These are phyloP conservation scores for Heterobasidion parviporum DNA, from an alignment of 1,284 basidiomycete genomes.

Conservation along the genomic window DNA sequence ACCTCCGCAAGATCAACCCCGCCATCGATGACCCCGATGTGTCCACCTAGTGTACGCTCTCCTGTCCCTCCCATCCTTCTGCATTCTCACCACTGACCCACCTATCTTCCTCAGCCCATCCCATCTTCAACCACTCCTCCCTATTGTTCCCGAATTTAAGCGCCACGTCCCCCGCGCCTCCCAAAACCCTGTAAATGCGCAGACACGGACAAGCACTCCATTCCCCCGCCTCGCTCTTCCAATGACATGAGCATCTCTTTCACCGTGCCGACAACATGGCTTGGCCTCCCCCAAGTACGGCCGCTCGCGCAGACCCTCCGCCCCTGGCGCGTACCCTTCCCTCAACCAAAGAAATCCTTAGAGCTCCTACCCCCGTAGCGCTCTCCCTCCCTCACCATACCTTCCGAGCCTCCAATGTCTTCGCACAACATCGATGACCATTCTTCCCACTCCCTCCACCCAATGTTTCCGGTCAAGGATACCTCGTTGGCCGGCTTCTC, in stretches of 20 bases:
- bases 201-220: slow-evolving; percentile 51
- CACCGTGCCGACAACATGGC: slow-evolving; percentile 36
- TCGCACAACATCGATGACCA: slow-evolving; percentile 46
- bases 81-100: not conserved
- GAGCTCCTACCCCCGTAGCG: slow-evolving; percentile 61
- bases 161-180: slow-evolving; percentile 83
- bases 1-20: slow-evolving; percentile 84
- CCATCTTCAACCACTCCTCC: slow-evolving; percentile 80
- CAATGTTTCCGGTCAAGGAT: slow-evolving; percentile 59
- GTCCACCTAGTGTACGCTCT: slow-evolving; percentile 82
- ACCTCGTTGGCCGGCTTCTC: slow-evolving; percentile 48
- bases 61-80: not conserved
- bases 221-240: slow-evolving; percentile 66
- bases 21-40: slow-evolving; percentile 89
- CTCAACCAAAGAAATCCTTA: slow-evolving; percentile 46
- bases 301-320: slow-evolving; percentile 70
- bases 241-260: slow-evolving; percentile 57
- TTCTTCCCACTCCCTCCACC: slow-evolving; percentile 51
- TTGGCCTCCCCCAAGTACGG: slow-evolving; percentile 31
- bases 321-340: slow-evolving; percentile 68
- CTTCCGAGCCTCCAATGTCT: slow-evolving; percentile 57
- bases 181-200: slow-evolving; percentile 70
- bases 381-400: slow-evolving; percentile 74
- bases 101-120: slow-evolving; percentile 55
- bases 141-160: slow-evolving; percentile 85